phyloP scores from a whole-genome alignment of 345 rosid genomes.

The Camelina neglecta region DNA sequence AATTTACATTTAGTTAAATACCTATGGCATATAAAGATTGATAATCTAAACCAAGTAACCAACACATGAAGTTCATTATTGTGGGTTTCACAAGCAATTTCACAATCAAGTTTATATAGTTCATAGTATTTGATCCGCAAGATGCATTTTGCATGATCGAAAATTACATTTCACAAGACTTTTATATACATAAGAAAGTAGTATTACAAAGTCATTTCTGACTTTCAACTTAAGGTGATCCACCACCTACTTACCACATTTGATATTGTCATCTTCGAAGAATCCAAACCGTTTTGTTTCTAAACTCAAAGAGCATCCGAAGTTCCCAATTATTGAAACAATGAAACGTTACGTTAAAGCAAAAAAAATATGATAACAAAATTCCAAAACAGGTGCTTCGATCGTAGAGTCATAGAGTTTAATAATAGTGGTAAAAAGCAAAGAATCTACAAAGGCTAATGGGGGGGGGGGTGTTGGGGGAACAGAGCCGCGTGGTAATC shows the following conservation, averaged over 20 bases:
- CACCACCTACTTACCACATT: conserved; percentile 16
- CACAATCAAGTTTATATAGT: not conserved
- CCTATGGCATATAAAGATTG: not conserved
- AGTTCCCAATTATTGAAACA: conserved; percentile 16
- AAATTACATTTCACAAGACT: not conserved
- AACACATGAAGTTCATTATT: not conserved
- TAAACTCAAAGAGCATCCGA: conserved; percentile 5
- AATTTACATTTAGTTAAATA: not conserved
- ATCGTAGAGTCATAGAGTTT: not conserved
- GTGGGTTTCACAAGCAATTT: not conserved
- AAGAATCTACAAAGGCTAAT: not conserved
- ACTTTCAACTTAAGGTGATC: conserved; percentile 4
- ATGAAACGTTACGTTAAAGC: not conserved
- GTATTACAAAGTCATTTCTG: not conserved
- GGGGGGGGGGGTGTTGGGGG: not conserved
- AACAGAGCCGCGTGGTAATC: conserved; percentile 3
- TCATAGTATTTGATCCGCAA: not conserved
- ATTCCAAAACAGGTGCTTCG: not conserved
- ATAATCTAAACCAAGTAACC: not conserved
- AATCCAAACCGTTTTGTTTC: not conserved
- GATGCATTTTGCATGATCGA: not conserved
- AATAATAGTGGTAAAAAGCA: not conserved
- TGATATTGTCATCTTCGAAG: conserved; percentile 20
- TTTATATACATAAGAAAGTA: too few species aligned
- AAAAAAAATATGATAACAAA: not conserved